These are phyloP conservation scores for Hyphopichia khmerensis DNA, from an alignment of 1,139 yeast species.

Conservation along the genomic window DNA sequence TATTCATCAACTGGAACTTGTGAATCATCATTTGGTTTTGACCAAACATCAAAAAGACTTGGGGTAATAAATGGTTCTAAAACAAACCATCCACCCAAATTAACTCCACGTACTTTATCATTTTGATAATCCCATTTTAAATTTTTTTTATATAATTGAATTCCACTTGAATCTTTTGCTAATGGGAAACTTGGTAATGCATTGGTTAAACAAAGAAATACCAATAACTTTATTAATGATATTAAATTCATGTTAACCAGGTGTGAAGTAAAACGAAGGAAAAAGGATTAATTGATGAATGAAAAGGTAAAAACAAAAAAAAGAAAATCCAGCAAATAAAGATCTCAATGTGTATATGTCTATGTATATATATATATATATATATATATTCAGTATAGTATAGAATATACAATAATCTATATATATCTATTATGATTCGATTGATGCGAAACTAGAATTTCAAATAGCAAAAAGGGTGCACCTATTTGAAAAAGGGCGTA, in stretches of 20 bases:
- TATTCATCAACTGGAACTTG: constrained; percentile 81
- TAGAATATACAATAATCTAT: too few relatives aligned
- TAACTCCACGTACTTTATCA: constrained; percentile 70
- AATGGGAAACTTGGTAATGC: neutral
- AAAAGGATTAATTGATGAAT: neutral
- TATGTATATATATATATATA: too few relatives aligned
- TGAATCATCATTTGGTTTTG: constrained; percentile 27
- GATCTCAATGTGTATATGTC: too few relatives aligned
- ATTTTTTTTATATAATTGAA: constrained; percentile 5
- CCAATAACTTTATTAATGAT: neutral
- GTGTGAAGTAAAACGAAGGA: too few relatives aligned
- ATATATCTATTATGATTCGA: too few relatives aligned
- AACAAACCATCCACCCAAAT: constrained; percentile 91
- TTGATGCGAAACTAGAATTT: too few relatives aligned
- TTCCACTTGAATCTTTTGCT: neutral
- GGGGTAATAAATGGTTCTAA: constrained; percentile 85
- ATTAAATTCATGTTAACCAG: neutral
- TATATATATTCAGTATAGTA: too few relatives aligned
- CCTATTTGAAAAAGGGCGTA: too few relatives aligned
- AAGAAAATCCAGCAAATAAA: too few relatives aligned
- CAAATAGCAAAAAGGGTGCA: too few relatives aligned
- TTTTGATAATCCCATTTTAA: constrained; percentile 46
- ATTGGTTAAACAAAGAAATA: neutral
- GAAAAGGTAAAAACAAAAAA: neutral
- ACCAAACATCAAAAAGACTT: constrained; percentile 60